These are phyloP conservation scores for Eremomyces bilateralis DNA, from an alignment of 495 filamentous ascomycete genomes.

Conservation along the genomic window DNA sequence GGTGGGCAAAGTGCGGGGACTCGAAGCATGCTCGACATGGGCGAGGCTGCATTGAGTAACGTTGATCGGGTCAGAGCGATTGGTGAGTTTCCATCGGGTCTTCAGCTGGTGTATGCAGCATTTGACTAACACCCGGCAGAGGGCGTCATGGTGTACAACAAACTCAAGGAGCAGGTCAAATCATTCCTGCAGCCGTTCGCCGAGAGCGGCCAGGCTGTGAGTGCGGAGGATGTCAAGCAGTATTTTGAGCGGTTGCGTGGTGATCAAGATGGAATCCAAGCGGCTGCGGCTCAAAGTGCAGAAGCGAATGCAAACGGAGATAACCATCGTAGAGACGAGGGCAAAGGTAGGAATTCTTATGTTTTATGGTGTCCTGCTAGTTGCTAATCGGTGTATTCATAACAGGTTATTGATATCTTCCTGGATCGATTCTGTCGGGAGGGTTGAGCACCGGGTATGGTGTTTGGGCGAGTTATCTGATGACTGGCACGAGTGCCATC, in stretches of 20 bases:
- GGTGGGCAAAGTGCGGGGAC: conserved; percentile 30
- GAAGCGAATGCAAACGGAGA: no score
- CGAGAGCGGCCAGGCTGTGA: conserved; percentile 63
- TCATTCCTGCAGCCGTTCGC: conserved; percentile 83
- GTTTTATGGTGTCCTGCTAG: no score
- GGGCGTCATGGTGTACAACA: conserved; percentile 92
- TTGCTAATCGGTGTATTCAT: no score
- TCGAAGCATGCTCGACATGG: conserved; percentile 65
- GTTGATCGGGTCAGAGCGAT: conserved; percentile 84
- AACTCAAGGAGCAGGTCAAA: conserved; percentile 84
- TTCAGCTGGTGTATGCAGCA: no score
- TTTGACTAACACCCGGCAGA: conserved; percentile 22
- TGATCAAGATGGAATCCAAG: conserved; percentile 41
- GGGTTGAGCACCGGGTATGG: no score
- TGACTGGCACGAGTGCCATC: no score
- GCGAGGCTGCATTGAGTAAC: conserved; percentile 71
- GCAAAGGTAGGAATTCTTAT: no score
- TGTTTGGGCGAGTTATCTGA: no score
- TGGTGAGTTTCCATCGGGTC: neutral
- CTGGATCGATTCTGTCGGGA: no score
- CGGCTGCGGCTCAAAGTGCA: conserved; percentile 21
- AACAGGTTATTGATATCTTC: no score
- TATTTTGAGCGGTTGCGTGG: conserved; percentile 89
- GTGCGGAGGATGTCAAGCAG: conserved; percentile 83
- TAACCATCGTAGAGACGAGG: no score